Evolutionary conservation across 192 early-diverging fungal species (phyloP).

Genomic region (Thoreauomyces humboldtii): DNA sequence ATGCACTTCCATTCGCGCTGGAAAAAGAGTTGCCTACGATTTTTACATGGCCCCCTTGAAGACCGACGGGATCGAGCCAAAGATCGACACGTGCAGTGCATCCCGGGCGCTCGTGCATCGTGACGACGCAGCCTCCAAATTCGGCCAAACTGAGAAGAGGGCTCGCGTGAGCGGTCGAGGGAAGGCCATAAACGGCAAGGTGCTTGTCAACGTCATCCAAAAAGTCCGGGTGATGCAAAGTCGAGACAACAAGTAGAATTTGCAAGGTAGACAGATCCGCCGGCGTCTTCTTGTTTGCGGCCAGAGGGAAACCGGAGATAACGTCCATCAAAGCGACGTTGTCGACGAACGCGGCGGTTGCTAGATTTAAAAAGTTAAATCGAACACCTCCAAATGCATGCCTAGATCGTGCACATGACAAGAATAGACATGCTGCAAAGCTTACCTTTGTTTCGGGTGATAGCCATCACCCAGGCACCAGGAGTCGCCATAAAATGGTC

Average conservation of each 20-base stretch:
- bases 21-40: not conserved
- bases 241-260: slow-evolving; percentile 1
- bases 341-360: slow-evolving; percentile 68
- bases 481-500: slow-evolving; percentile 61
- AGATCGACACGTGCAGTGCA: too few relatives aligned
- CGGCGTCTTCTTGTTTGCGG: slow-evolving; percentile 17
- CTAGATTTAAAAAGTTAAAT: slow-evolving; percentile 35
- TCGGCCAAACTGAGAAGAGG: slow-evolving; percentile 20
- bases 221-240: not conserved
- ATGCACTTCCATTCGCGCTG: not conserved
- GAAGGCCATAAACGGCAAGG: slow-evolving; percentile 1
- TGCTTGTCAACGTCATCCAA: slow-evolving; percentile 2
- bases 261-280: slow-evolving; percentile 11
- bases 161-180: not conserved
- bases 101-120: not conserved
- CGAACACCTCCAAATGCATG: too few relatives aligned
- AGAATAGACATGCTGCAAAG: too few relatives aligned
- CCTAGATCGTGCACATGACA: too few relatives aligned
- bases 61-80: too few relatives aligned
- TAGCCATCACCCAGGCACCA: slow-evolving; percentile 66
- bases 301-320: slow-evolving; percentile 46
- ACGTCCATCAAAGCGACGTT: slow-evolving; percentile 65
- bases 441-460: slow-evolving; percentile 66
- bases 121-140: slow-evolving; percentile 18
- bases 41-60: too few relatives aligned